phyloP scores from a whole-genome alignment of 2,329 filamentous ascomycete genomes.

The Cladobotryum protrusum region DNA sequence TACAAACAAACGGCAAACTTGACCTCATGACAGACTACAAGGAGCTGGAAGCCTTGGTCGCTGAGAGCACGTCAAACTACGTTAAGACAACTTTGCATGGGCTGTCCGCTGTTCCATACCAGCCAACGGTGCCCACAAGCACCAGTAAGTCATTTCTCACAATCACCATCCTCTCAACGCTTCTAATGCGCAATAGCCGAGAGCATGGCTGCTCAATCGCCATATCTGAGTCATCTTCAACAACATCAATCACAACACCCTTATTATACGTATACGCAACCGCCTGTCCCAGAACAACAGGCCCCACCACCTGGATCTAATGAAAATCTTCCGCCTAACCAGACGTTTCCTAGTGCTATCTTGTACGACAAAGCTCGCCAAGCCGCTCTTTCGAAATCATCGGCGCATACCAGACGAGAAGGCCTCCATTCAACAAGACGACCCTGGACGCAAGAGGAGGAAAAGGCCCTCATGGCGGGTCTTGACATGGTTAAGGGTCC shows the following conservation, averaged over 20 bases:
- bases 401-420: slow-evolving; percentile 49
- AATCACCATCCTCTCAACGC: neutral
- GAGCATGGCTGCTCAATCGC: slow-evolving; percentile 28
- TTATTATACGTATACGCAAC: slow-evolving; percentile 29
- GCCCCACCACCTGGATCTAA: slow-evolving; percentile 23
- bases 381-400: slow-evolving; percentile 51
- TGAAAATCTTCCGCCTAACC: slow-evolving; percentile 48
- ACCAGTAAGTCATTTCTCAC: slow-evolving; percentile 27
- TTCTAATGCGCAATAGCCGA: slow-evolving; percentile 19
- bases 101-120: slow-evolving; percentile 37
- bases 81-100: slow-evolving; percentile 39
- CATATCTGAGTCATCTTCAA: slow-evolving; percentile 32
- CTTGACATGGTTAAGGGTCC: slow-evolving; percentile 84
- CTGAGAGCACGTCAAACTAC: slow-evolving; percentile 39
- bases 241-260: slow-evolving; percentile 31
- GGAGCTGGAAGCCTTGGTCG: slow-evolving; percentile 38
- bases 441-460: slow-evolving; percentile 84
- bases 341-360: slow-evolving; percentile 47
- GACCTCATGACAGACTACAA: slow-evolving; percentile 35
- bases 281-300: slow-evolving; percentile 30
- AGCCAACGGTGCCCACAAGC: slow-evolving; percentile 35
- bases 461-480: slow-evolving; percentile 82
- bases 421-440: slow-evolving; percentile 59
- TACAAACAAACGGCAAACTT: slow-evolving; percentile 25
- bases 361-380: slow-evolving; percentile 55